These are phyloP conservation scores for Termitomyces heimii DNA, from an alignment of 768 basidiomycete species.

Conservation along the genomic window DNA sequence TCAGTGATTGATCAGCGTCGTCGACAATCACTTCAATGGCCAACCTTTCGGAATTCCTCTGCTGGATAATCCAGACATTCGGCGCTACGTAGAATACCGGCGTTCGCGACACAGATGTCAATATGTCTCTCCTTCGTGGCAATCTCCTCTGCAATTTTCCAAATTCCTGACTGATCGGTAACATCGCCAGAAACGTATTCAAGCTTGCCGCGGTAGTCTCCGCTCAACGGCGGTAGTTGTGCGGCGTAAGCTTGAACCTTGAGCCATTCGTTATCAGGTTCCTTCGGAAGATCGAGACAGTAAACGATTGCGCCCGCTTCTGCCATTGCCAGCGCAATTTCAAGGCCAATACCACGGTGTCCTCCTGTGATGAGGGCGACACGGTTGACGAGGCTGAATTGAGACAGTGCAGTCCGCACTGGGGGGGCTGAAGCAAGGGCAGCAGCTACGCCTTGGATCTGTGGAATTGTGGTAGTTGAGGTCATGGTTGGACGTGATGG, in stretches of 20 bases:
- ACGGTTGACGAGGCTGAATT: slow-evolving; percentile 38
- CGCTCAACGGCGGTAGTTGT: slow-evolving; percentile 18
- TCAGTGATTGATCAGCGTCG: neutral
- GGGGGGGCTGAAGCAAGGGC: slow-evolving; percentile 14
- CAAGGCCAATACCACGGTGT: slow-evolving; percentile 56
- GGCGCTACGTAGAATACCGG: slow-evolving; percentile 48
- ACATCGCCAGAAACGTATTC: slow-evolving; percentile 55
- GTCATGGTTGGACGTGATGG: neutral
- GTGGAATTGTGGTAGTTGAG: neutral
- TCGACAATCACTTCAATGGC: slow-evolving; percentile 6
- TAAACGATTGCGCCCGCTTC: slow-evolving; percentile 34
- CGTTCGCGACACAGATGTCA: slow-evolving; percentile 62
- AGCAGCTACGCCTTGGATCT: slow-evolving; percentile 15
- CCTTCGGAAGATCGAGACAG: slow-evolving; percentile 52
- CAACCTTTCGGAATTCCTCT: slow-evolving; percentile 49
- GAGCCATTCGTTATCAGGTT: slow-evolving; percentile 44
- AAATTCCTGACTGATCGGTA: slow-evolving; percentile 42
- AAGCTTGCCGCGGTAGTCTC: slow-evolving; percentile 22
- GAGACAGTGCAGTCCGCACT: slow-evolving; percentile 10
- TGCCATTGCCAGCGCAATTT: slow-evolving; percentile 20
- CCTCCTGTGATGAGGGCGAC: slow-evolving; percentile 50
- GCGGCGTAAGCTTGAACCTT: slow-evolving; percentile 40
- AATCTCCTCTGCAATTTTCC: slow-evolving; percentile 45
- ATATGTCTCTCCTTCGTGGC: slow-evolving; percentile 53
- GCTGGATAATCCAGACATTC: slow-evolving; percentile 54